Conservation (phyloP, 345 rosid species). For the Syzygium jambos region DNA sequence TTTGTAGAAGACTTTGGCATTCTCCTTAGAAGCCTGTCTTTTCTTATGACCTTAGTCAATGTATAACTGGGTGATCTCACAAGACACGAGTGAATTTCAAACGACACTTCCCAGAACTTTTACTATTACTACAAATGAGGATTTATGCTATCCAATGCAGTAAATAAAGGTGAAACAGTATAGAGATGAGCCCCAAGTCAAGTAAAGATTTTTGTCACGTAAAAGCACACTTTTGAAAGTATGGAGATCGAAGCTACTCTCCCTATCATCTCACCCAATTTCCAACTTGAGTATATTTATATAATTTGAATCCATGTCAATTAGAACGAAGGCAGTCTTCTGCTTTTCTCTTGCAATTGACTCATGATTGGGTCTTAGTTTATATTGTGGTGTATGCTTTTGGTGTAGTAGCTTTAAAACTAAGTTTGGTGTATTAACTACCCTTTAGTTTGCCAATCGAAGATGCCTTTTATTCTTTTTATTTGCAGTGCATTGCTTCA, state of each 20-base stretch:
- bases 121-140: background rate
- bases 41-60: too few relatives aligned
- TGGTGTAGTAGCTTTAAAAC: background rate
- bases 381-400: background rate
- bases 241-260: background rate
- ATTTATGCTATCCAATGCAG: background rate
- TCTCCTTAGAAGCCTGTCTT: too few relatives aligned
- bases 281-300: background rate
- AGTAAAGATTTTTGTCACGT: background rate
- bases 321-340: background rate
- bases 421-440: background rate
- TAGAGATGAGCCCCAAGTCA: background rate
- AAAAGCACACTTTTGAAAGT: background rate
- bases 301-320: background rate
- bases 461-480: constrained; percentile 4
- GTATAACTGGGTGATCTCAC: too few relatives aligned
- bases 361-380: background rate
- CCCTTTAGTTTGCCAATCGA: background rate
- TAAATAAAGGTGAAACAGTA: background rate
- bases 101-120: background rate
- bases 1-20: background rate
- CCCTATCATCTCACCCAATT: background rate
- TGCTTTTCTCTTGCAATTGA: background rate
- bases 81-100: background rate
- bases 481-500: constrained; percentile 90